A percentile compares a stretch with the other conserved stretches of the same genome.
Evolutionary conservation across 306 rosid species (phyloP).

Genomic region (Inga leiocalycina): DNA sequence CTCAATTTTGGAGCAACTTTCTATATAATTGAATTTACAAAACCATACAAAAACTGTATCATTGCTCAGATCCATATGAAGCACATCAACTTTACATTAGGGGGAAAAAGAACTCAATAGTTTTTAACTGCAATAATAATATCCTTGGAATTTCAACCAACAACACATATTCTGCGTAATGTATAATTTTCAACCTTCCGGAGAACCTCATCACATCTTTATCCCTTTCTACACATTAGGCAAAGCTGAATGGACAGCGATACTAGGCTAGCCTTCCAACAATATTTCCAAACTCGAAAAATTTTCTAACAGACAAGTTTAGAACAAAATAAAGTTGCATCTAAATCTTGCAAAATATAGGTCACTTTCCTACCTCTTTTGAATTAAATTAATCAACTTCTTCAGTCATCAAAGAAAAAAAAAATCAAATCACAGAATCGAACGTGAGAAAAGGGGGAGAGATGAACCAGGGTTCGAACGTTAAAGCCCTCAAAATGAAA

Average conservation of each 20-base stretch:
- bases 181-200: background rate
- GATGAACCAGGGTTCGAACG: background rate
- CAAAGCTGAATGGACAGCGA: background rate
- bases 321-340: background rate
- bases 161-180: background rate
- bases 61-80: background rate
- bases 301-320: background rate
- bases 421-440: background rate
- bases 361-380: background rate
- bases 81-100: background rate
- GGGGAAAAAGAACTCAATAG: background rate
- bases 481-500: background rate
- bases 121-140: conserved; percentile 1
- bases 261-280: background rate
- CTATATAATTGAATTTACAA: background rate
- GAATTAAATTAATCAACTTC: background rate
- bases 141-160: conserved; percentile 6
- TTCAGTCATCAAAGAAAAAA: background rate
- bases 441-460: background rate
- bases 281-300: background rate
- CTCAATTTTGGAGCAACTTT: background rate
- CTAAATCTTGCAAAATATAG: background rate
- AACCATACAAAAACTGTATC: background rate
- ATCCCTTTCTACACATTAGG: background rate
- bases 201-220: background rate